Base-by-base conservation (phyloP, 371 early-diverging fungal species). In the Actinomortierella ambigua region DNA sequence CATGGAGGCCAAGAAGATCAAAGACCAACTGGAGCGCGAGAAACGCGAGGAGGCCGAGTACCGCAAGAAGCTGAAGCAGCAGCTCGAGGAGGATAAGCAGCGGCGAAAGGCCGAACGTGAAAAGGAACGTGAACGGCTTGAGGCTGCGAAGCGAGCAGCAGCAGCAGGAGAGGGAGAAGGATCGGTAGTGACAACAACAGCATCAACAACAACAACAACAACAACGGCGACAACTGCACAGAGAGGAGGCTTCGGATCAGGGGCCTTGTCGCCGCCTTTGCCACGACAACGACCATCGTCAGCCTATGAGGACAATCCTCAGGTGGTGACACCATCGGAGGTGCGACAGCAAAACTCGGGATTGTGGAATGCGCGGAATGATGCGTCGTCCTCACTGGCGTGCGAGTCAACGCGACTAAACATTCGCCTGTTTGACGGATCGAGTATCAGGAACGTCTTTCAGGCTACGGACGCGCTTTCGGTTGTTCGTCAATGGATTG, bases 11-110 rank as follows among this genome's bases (percentile, higher is more conserved):
- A 76, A 69, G 46, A 69, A 76, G 43, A 29, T 65, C 22, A 61
- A 59, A 48, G 69, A 69, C 14, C 56, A 76, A 24, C 61, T 69
- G 3, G 69, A 69, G 29, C 65, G 61, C 26, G 76, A 76, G 3
- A 76, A 69, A 27, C 76, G 70, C 2, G 76, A 76, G 15, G 76
- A 64, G 39, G 63, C 62, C 8, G 76, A 69, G 46, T 68, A 68
- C 47, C 69, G 64, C 53, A 64, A 55, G 20, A 41, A 52, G 1
- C 54, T 76, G 51, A 65, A 65, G 41, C 65, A 62, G 50, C 64
- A 61, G 2, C 47, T 76, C 2, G 76, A 68, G 24, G 66, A 69
- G 28, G 76, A 76, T 29, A 68, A 66, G 48, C 69, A 65, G 0
- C 62, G 69, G 1, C 48, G 76, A 18, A 62, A 44, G 26, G 76